These are phyloP conservation scores for Didymella lethalis DNA, from an alignment of 2,329 filamentous ascomycete genomes.

Conservation along the genomic window DNA sequence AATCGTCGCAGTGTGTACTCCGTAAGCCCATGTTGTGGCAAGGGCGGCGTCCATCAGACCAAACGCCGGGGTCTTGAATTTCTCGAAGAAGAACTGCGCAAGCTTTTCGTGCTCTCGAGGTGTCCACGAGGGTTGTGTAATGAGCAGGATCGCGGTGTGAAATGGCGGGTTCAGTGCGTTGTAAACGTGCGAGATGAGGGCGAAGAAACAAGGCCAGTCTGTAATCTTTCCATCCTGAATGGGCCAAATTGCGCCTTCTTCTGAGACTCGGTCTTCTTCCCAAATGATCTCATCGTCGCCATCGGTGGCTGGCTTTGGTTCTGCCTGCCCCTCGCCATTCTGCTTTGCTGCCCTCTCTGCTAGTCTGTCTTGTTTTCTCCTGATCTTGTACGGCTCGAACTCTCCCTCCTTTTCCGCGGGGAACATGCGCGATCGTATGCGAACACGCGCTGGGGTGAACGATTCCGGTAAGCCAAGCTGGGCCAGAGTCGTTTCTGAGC, in stretches of 20 bases:
- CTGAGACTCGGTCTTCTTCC: constrained; percentile 87
- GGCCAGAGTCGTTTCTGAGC: constrained; percentile 88
- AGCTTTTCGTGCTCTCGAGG: constrained; percentile 85
- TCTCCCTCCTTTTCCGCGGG: constrained; percentile 76
- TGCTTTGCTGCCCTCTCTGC: constrained; percentile 38
- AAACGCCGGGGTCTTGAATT: constrained; percentile 92
- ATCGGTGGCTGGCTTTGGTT: constrained; percentile 44
- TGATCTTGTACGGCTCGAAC: constrained; percentile 83
- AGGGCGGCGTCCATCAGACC: constrained; percentile 89
- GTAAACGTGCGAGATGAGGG: constrained; percentile 91
- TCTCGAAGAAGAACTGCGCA: constrained; percentile 95
- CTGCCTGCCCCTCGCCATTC: constrained; percentile 25
- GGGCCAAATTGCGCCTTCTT: constrained; percentile 90
- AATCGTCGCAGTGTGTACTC: constrained; percentile 80
- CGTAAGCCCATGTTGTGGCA: constrained; percentile 82
- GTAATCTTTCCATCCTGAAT: constrained; percentile 81
- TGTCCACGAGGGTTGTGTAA: constrained; percentile 90
- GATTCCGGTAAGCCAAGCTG: constrained; percentile 88
- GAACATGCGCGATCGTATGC: constrained; percentile 95
- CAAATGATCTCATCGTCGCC: constrained; percentile 70
- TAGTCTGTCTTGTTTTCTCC: constrained; percentile 53
- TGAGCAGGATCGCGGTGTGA: constrained; percentile 91
- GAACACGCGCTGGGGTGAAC: constrained; percentile 88
- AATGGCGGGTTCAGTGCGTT: constrained; percentile 87
- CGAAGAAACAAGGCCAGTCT: constrained; percentile 92